Conservation (phyloP, 306 rosid genomes). For the Castanea sativa region DNA sequence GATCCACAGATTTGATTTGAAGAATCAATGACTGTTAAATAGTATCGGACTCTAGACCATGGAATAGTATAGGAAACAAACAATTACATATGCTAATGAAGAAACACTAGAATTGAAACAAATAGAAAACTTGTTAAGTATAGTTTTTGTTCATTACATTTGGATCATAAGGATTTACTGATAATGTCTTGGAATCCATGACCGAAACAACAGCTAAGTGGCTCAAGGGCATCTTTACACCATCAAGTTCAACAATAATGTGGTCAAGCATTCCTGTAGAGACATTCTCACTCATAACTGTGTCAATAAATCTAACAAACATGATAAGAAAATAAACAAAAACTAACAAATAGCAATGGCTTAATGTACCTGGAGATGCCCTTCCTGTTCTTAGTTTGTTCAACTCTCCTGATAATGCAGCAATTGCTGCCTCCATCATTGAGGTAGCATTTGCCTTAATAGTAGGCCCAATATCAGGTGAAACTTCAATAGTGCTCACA, state of each 20-base stretch:
- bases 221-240: slow-evolving; percentile 76
- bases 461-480: slow-evolving; percentile 61
- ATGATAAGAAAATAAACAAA: background rate
- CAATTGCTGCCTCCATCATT: slow-evolving; percentile 80
- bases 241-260: slow-evolving; percentile 77
- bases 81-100: background rate
- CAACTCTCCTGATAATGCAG: slow-evolving; percentile 69
- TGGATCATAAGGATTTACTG: slow-evolving; percentile 82
- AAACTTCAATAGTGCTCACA: slow-evolving; percentile 47
- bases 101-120: background rate
- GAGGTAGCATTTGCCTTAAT: slow-evolving; percentile 65
- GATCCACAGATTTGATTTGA: background rate
- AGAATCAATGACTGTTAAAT: background rate
- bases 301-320: background rate
- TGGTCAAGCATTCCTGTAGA: slow-evolving; percentile 95
- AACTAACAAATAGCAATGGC: background rate
- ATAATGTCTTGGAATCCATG: slow-evolving; percentile 73
- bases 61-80: background rate
- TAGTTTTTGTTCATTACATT: slow-evolving; percentile 41
- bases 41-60: background rate
- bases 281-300: background rate
- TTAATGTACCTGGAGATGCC: slow-evolving; percentile 77
- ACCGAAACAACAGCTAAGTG: slow-evolving; percentile 88
- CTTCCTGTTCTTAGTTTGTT: slow-evolving; percentile 86
- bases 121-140: background rate